Evolutionary conservation across 2,329 filamentous ascomycete genomes (phyloP).

Genomic region (Cordyceps cicadae): DNA sequence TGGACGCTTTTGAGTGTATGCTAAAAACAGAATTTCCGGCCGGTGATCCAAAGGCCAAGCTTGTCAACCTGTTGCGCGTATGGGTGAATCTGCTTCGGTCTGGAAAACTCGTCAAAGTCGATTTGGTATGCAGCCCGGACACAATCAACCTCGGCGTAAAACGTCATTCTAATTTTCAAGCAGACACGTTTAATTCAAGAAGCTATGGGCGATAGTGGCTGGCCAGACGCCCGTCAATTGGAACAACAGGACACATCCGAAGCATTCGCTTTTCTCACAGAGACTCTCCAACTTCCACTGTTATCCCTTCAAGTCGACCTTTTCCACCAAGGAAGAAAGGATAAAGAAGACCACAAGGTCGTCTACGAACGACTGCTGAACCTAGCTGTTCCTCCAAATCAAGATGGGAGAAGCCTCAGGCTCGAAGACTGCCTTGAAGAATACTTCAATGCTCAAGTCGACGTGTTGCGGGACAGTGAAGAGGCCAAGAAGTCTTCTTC

Average conservation of each 20-base stretch:
- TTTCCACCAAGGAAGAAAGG: conserved; percentile 81
- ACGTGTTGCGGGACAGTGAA: conserved; percentile 67
- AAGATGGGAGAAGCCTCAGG: conserved; percentile 62
- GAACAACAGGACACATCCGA: conserved; percentile 93
- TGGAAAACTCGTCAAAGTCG: conserved; percentile 75
- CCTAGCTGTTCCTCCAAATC: conserved; percentile 74
- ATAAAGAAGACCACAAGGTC: conserved; percentile 86
- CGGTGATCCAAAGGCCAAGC: conserved; percentile 60
- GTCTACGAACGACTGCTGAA: conserved; percentile 87
- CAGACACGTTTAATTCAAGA: conserved; percentile 79
- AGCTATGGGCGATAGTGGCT: conserved; percentile 75
- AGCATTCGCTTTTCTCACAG: conserved; percentile 90
- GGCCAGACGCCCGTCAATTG: conserved; percentile 68
- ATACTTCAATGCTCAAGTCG: conserved; percentile 91
- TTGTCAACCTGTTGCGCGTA: conserved; percentile 71
- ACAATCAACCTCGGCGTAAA: background rate
- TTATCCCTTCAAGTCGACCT: conserved; percentile 90
- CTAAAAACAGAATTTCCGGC: conserved; percentile 64
- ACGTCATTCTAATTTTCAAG: conserved; percentile 19
- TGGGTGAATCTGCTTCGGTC: conserved; percentile 91
- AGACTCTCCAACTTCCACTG: conserved; percentile 76
- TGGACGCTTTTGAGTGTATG: conserved; percentile 89
- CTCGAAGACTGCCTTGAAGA: conserved; percentile 87
- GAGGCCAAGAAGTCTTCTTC: conserved; percentile 40
- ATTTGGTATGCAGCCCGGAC: conserved; percentile 53